A percentile compares a stretch with the other conserved stretches of the same genome.
Conservation (phyloP, 2,329 filamentous ascomycete genomes). For the Trichoderma koningiopsis region DNA sequence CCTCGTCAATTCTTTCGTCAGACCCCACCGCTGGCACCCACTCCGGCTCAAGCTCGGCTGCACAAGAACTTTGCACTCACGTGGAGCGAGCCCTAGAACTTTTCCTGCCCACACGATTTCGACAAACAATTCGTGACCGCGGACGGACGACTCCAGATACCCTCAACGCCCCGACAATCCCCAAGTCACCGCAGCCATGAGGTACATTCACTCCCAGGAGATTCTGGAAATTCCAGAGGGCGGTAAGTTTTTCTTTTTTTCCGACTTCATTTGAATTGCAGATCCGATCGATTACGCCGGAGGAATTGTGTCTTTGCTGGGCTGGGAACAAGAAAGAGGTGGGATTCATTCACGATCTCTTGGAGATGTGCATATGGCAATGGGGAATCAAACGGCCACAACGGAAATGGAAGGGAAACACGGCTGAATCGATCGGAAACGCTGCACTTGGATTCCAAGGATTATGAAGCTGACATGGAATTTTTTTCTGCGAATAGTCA, state of each 20-base stretch:
- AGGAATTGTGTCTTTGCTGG: background rate
- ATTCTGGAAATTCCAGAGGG: slow-evolving; percentile 92
- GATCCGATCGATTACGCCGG: slow-evolving; percentile 18
- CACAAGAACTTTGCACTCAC: slow-evolving; percentile 38
- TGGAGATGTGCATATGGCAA: background rate
- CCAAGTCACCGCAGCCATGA: slow-evolving; percentile 77
- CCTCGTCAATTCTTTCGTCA: background rate
- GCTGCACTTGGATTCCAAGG: background rate
- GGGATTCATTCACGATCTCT: background rate
- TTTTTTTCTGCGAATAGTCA: slow-evolving; percentile 65
- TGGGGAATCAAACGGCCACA: background rate
- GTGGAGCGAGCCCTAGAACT: slow-evolving; percentile 49
- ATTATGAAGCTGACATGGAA: slow-evolving; percentile 34
- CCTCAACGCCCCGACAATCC: slow-evolving; percentile 48
- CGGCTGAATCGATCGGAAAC: background rate
- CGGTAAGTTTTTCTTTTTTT: slow-evolving; percentile 65
- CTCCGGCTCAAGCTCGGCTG: slow-evolving; percentile 34
- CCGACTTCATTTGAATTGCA: background rate
- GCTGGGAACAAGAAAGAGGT: slow-evolving; percentile 2
- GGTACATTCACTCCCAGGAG: slow-evolving; percentile 99
- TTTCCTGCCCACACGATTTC: slow-evolving; percentile 49
- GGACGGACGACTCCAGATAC: slow-evolving; percentile 41
- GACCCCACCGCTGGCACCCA: background rate
- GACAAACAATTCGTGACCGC: slow-evolving; percentile 44
- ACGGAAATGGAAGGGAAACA: background rate